Percentiles rank a stretch among this genome's conserved stretches.
Evolutionary conservation across 257 asterid genomes (phyloP).

Genomic region (Solanum pennellii): DNA sequence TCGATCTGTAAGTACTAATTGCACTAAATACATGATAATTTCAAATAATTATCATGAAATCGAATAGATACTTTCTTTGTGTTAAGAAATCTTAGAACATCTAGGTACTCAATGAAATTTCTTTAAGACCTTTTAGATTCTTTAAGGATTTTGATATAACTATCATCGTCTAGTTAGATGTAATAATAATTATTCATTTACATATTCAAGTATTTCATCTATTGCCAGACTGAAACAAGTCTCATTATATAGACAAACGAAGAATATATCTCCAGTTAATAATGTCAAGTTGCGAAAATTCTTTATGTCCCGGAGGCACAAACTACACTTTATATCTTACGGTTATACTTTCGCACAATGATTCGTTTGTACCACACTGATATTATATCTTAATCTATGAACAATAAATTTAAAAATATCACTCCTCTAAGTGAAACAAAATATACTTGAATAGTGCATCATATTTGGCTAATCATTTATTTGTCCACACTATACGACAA

Average conservation of each 20-base stretch:
- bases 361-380: neutral
- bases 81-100: neutral
- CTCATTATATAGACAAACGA: neutral
- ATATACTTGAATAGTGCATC: neutral
- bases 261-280: neutral
- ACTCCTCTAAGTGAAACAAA: neutral
- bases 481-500: neutral
- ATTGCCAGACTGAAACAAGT: neutral
- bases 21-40: neutral
- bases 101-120: neutral
- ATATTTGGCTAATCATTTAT: neutral
- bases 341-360: neutral
- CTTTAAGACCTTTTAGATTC: neutral
- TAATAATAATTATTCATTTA: neutral
- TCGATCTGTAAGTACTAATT: neutral
- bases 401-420: no score
- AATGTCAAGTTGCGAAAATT: no score
- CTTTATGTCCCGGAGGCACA: neutral
- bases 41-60: neutral
- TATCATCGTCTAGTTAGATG: neutral
- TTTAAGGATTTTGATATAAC: no score
- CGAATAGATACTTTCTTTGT: no score
- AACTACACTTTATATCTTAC: neutral
- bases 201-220: neutral
- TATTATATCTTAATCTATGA: neutral